Evolutionary conservation across 2,329 filamentous ascomycete genomes (phyloP), one percentile per base, ranked within the genome.

Genomic region (Aspergillus flavus): DNA sequence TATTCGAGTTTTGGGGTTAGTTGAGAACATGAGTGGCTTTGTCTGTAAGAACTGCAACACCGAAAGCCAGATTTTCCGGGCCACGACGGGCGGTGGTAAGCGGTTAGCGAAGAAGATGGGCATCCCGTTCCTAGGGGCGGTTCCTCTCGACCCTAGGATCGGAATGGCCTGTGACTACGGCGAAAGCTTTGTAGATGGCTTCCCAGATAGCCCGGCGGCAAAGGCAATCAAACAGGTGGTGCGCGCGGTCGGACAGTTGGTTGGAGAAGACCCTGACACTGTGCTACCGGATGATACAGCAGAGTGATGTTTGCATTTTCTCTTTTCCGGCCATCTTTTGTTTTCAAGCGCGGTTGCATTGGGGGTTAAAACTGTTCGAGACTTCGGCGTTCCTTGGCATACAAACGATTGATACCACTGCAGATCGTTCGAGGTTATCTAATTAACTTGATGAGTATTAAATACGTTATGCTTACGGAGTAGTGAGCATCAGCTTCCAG

Each of bases 21-120:
- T 97, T 19, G 95, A 99, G 83, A 99, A 99, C 75, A 99, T 99
- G 95, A 92, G 90, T 63, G 93, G 93, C 4, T 99, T 98, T 71
- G 94, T 99, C 59, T 99, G 95, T 75, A 94, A 94, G 11, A 94
- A 92, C 61, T 99, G 95, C 79, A 91, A 88, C 60, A 89, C 93
- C 61, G 83, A 87, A 71, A 86, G 83, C 72, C 88, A 96, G 76
- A 97, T 99, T 57, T 99, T 99, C 82, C 86, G 88, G 70, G 89
- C 95, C 12, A 96, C 92, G 11, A 99, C 95, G 0, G 95, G 95
- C 10, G 95, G 96, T 23, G 95, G 92, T 2, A 84, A 85, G 61
- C 88, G 86, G 48, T 78, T 99, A 68, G 94, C 95, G 2, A 84
- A 90, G 75, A 94, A 98, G 77, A 93, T 94, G 85, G 87, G 86